Conservation (phyloP, 306 rosid species). For the Corylus avellana region DNA sequence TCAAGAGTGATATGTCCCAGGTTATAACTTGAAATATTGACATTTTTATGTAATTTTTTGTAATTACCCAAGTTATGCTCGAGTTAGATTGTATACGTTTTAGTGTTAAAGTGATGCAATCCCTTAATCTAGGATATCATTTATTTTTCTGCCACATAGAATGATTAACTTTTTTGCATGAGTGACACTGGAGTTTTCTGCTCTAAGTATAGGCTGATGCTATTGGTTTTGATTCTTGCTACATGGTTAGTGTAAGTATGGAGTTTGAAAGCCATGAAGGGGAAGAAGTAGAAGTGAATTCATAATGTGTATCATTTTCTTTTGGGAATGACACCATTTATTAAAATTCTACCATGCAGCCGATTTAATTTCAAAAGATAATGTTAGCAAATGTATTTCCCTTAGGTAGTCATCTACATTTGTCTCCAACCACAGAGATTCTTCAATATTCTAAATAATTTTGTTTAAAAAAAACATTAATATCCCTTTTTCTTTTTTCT, state of each 20-base stretch:
- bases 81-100: neutral
- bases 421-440: slow-evolving; percentile 9
- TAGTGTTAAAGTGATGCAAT: neutral
- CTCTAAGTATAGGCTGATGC: neutral
- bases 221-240: neutral
- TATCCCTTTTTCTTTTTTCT: neutral
- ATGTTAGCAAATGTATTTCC: slow-evolving; percentile 17
- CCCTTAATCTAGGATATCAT: neutral
- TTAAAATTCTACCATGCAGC: slow-evolving; percentile 16
- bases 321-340: slow-evolving; percentile 5
- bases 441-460: neutral
- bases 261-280: neutral
- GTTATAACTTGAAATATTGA: neutral
- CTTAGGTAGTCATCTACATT: slow-evolving; percentile 7
- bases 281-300: neutral
- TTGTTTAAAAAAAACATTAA: neutral
- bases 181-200: neutral
- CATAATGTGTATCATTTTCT: neutral
- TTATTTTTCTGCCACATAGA: neutral
- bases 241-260: neutral
- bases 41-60: neutral
- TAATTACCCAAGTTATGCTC: neutral
- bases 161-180: neutral
- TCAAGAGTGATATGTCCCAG: neutral
- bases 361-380: neutral